A percentile compares a stretch with the other conserved stretches of the same genome.
phyloP scores from a whole-genome alignment of 345 rosid genomes.

The Camelina neglecta region DNA sequence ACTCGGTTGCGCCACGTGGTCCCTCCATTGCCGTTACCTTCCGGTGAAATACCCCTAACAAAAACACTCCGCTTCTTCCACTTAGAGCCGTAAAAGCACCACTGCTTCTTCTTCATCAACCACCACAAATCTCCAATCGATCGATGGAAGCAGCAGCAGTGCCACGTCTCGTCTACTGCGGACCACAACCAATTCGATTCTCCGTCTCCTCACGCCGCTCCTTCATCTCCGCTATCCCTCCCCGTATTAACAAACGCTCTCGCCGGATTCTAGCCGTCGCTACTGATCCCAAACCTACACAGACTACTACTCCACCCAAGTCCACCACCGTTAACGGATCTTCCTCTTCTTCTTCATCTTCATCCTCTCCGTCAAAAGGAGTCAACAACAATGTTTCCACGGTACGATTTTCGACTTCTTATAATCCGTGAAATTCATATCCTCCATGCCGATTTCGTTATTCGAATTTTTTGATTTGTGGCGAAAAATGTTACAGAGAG shows the following conservation, averaged over 20 bases:
- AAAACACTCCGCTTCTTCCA: background rate
- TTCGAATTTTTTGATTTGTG: background rate
- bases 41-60: conserved; percentile 10
- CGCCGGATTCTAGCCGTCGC: conserved; percentile 65
- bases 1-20: conserved; percentile 57
- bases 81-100: background rate
- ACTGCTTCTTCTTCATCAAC: conserved; percentile 25
- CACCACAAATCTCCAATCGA: background rate
- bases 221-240: conserved; percentile 37
- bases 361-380: conserved; percentile 45
- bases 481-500: conserved; percentile 56
- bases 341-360: conserved; percentile 26
- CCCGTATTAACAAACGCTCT: conserved; percentile 44
- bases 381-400: conserved; percentile 68
- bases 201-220: conserved; percentile 41
- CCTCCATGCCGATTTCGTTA: too few relatives aligned
- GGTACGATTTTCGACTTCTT: conserved; percentile 39
- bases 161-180: conserved; percentile 61
- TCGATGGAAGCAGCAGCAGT: conserved; percentile 65
- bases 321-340: conserved; percentile 54
- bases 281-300: conserved; percentile 72
- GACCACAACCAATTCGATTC: conserved; percentile 53
- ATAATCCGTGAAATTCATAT: too few relatives aligned
- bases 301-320: conserved; percentile 44
- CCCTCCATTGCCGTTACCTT: conserved; percentile 44